These are phyloP conservation scores for Leishmania braziliensis DNA, from an alignment of 208 protist genomes.

Conservation along the genomic window DNA sequence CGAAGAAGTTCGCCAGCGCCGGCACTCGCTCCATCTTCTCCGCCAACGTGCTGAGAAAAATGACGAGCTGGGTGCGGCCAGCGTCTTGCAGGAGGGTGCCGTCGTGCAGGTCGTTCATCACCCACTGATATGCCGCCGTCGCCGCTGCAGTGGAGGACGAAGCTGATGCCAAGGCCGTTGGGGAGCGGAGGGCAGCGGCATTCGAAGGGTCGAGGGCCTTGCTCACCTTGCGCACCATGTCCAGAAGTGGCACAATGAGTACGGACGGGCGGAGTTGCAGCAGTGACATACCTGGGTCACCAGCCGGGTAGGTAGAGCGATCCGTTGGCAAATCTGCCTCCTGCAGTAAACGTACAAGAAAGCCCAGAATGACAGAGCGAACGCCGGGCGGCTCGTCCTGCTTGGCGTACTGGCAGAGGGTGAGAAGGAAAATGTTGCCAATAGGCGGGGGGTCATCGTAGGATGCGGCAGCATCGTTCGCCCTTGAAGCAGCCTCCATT, in stretches of 20 bases:
- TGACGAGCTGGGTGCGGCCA: constrained; percentile 47
- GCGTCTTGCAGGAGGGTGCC: constrained; percentile 27
- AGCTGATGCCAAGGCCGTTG: neutral
- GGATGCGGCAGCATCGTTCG: neutral
- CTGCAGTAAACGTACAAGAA: constrained; percentile 51
- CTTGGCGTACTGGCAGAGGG: constrained; percentile 79
- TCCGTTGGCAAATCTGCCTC: constrained; percentile 61
- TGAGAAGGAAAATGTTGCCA: constrained; percentile 61
- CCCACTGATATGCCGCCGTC: neutral
- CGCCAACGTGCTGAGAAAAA: constrained; percentile 60
- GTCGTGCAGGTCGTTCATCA: neutral
- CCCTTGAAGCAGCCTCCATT: neutral
- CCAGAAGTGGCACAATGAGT: constrained; percentile 62
- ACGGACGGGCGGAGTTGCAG: constrained; percentile 55
- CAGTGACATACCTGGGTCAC: constrained; percentile 49
- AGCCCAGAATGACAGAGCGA: constrained; percentile 57
- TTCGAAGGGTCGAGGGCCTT: constrained; percentile 35
- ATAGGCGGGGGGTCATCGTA: constrained; percentile 36
- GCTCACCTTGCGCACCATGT: constrained; percentile 64
- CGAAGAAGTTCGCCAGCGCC: constrained; percentile 61
- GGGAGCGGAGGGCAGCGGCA: neutral
- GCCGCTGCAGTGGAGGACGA: neutral
- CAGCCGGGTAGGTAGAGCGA: constrained; percentile 24
- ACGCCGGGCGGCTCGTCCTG: constrained; percentile 62
- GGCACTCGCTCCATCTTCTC: constrained; percentile 69